Evolutionary conservation across 2,329 filamentous ascomycete species (phyloP).

Genomic region (Microsporum canis): DNA sequence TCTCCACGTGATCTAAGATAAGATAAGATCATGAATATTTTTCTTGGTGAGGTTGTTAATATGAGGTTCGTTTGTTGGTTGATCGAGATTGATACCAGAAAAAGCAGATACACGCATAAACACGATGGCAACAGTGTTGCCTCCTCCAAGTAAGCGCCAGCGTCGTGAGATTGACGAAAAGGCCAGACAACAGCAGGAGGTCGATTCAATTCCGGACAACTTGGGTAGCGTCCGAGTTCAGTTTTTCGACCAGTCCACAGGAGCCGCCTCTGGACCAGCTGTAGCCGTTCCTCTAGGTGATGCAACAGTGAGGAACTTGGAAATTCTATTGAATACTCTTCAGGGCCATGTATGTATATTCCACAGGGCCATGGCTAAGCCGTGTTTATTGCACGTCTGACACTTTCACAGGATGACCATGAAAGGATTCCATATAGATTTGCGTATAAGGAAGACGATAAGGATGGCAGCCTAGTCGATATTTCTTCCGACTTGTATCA

Average conservation of each 20-base stretch:
- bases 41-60: not conserved
- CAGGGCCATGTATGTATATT: constrained; percentile 54
- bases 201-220: constrained; percentile 53
- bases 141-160: constrained; percentile 82
- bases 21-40: not conserved
- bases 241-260: constrained; percentile 70
- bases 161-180: constrained; percentile 62
- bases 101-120: not conserved
- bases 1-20: not conserved
- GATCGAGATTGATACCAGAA: not conserved
- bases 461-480: constrained; percentile 32
- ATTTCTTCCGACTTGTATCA: constrained; percentile 41
- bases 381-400: not conserved
- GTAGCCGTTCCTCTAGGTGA: constrained; percentile 71
- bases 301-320: constrained; percentile 79
- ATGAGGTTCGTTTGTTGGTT: not conserved
- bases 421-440: constrained; percentile 58
- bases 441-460: constrained; percentile 42
- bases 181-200: constrained; percentile 63
- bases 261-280: constrained; percentile 55
- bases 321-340: constrained; percentile 72
- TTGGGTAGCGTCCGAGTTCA: constrained; percentile 72
- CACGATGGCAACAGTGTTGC: constrained; percentile 65
- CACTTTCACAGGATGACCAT: constrained; percentile 35
- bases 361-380: not conserved